Evolutionary conservation across 2,329 filamentous ascomycete species (phyloP).

Genomic region (Rhynchosporium agropyri): DNA sequence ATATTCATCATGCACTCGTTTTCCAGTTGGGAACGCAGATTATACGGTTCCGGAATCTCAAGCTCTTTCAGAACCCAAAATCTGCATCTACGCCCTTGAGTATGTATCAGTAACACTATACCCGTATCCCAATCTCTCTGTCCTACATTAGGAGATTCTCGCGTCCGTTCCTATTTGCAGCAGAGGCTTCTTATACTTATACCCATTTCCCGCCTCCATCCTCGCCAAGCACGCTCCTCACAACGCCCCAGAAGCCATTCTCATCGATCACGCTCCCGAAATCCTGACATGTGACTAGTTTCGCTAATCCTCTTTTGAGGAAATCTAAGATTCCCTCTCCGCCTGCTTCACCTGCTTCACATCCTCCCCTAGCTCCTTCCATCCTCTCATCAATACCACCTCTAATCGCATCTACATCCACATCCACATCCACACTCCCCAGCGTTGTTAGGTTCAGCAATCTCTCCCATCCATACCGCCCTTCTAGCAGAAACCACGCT

Average conservation of each 20-base stretch:
- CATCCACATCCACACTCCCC: background rate
- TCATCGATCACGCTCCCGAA: constrained; percentile 40
- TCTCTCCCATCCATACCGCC: constrained; percentile 24
- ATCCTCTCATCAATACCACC: background rate
- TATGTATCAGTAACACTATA: too few relatives aligned
- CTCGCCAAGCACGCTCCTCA: constrained; percentile 26
- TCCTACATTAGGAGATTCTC: too few relatives aligned
- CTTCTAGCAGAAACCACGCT: constrained; percentile 37
- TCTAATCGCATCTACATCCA: background rate
- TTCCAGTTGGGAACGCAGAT: too few relatives aligned
- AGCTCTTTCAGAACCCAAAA: too few relatives aligned
- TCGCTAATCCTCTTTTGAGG: constrained; percentile 32
- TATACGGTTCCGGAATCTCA: too few relatives aligned
- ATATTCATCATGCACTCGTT: too few relatives aligned
- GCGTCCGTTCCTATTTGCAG: too few relatives aligned
- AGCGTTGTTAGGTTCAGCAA: constrained; percentile 6
- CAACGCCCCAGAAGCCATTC: constrained; percentile 35
- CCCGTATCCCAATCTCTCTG: too few relatives aligned
- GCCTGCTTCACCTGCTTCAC: background rate
- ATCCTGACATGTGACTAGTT: constrained; percentile 33
- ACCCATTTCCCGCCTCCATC: constrained; percentile 1
- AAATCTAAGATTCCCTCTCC: constrained; percentile 17
- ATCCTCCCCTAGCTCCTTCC: background rate
- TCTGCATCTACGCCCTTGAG: too few relatives aligned
- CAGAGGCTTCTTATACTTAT: background rate